These are phyloP conservation scores for Penicillium fuscoglaucum DNA, from an alignment of 2,329 filamentous ascomycete genomes.

Conservation along the genomic window DNA sequence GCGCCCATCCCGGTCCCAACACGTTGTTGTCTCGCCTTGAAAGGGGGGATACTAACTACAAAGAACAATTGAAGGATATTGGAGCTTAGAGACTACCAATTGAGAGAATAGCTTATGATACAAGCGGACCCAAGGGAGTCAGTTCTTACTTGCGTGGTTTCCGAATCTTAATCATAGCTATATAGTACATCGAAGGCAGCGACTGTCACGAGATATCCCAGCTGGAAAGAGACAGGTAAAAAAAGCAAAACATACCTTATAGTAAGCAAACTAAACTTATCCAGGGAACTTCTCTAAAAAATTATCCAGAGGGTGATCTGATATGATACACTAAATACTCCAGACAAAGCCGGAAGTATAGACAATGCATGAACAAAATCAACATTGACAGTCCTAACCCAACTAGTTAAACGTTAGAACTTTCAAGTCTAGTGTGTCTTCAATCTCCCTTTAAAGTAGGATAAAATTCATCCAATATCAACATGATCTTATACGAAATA, in stretches of 20 bases:
- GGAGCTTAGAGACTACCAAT: background rate
- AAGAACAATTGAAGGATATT: background rate
- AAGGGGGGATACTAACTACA: background rate
- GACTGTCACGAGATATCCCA: background rate
- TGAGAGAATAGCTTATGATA: background rate
- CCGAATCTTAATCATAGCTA: background rate
- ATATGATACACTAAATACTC: background rate
- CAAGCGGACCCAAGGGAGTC: too few species aligned
- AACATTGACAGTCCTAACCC: background rate
- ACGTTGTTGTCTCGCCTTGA: background rate
- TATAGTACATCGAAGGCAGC: background rate
- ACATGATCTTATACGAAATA: background rate
- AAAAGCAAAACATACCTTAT: background rate
- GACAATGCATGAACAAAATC: background rate
- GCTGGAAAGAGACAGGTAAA: background rate
- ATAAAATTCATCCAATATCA: background rate
- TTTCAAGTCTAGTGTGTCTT: too few species aligned
- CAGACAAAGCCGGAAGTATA: too few species aligned
- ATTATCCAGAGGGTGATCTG: too few species aligned
- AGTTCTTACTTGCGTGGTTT: background rate
- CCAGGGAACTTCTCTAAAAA: too few species aligned
- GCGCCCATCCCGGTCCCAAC: conserved; percentile 15
- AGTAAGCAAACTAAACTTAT: background rate
- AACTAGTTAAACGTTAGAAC: background rate
- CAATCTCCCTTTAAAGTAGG: background rate